These are phyloP conservation scores for Stentor roeselii DNA, from an alignment of 73 alveolate species.

Conservation along the genomic window DNA sequence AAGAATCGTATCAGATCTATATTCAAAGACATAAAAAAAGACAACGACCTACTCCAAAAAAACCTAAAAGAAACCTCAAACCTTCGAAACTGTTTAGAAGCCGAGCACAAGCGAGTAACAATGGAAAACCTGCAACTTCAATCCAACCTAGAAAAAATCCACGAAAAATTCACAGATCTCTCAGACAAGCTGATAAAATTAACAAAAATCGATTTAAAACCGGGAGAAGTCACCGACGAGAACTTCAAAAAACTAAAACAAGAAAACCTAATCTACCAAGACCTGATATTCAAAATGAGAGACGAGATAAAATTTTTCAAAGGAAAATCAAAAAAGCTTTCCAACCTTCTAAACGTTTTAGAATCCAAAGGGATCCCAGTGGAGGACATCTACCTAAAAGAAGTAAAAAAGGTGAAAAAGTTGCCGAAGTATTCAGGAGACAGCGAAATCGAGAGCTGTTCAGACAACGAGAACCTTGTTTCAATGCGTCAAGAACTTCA, in stretches of 20 bases:
- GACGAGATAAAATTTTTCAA: background rate
- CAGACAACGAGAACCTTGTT: background rate
- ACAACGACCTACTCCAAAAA: background rate
- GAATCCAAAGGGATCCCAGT: background rate
- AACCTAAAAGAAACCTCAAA: background rate
- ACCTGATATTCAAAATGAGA: no score
- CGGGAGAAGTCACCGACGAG: background rate
- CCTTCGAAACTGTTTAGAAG: no score
- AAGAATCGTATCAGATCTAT: no score
- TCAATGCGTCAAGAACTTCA: no score
- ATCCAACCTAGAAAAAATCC: background rate
- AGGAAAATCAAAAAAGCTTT: background rate
- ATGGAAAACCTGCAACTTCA: no score
- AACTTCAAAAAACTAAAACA: background rate
- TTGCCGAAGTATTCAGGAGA: background rate
- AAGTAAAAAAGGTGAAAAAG: background rate
- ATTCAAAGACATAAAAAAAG: background rate
- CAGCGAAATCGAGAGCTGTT: no score
- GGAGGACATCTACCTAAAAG: background rate
- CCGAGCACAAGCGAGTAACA: background rate
- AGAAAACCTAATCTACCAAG: background rate
- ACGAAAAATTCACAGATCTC: background rate
- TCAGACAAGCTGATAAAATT: background rate
- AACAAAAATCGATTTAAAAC: background rate
- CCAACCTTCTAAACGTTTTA: background rate